Evolutionary conservation across 1,139 yeast genomes (phyloP).

Genomic region (Saccharomyces hybrid): DNA sequence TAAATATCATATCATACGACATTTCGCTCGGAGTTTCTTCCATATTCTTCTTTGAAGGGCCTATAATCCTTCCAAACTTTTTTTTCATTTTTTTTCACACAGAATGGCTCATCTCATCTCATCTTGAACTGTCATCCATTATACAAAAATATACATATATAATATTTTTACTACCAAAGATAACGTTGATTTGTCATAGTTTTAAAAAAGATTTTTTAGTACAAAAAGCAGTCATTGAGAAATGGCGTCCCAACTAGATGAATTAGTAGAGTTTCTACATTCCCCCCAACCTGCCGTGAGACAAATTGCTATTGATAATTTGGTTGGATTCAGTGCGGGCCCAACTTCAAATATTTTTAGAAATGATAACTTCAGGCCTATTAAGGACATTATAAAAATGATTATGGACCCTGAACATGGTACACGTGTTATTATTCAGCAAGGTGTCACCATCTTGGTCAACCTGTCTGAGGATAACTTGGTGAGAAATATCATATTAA

Average conservation of each 20-base stretch:
- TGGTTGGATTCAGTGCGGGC: conserved; percentile 76
- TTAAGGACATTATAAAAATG: conserved; percentile 61
- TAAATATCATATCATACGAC: too few relatives aligned
- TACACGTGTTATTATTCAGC: conserved; percentile 51
- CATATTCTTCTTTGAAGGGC: too few relatives aligned
- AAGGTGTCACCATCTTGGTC: conserved; percentile 72
- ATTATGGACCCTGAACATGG: conserved; percentile 36
- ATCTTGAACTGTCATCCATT: too few relatives aligned
- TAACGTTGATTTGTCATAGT: too few relatives aligned
- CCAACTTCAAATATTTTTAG: conserved; percentile 60
- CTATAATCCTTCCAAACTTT: too few relatives aligned
- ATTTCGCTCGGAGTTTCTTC: too few relatives aligned
- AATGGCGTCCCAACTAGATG: conserved; percentile 59
- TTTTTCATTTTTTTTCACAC: too few relatives aligned
- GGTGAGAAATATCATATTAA: conserved; percentile 51
- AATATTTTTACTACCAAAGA: too few relatives aligned
- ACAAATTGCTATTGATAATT: conserved; percentile 76
- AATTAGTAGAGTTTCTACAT: conserved; percentile 74
- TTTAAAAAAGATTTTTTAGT: too few relatives aligned
- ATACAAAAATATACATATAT: too few relatives aligned
- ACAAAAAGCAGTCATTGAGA: background rate
- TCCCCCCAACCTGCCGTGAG: conserved; percentile 76
- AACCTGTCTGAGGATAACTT: conserved; percentile 64
- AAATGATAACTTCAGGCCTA: conserved; percentile 62
- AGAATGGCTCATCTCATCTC: too few relatives aligned